These are phyloP conservation scores for Exserohilum turcica DNA, from an alignment of 2,329 filamentous ascomycete species.

Conservation along the genomic window DNA sequence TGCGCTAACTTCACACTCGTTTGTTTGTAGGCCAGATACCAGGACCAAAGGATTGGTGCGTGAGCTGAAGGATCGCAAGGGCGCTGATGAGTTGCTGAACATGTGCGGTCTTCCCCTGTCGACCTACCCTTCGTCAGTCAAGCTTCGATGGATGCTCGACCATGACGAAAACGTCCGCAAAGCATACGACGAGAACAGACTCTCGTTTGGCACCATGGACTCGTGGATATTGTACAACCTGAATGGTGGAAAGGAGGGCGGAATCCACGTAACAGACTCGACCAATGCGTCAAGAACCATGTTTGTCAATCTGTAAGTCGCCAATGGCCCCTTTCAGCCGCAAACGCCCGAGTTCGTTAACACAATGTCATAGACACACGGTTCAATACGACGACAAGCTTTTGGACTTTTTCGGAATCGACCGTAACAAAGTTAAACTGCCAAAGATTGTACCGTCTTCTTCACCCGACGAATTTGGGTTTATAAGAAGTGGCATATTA, in stretches of 20 bases:
- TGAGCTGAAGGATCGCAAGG: conserved; percentile 71
- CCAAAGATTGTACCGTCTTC: conserved; percentile 86
- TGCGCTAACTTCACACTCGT: conserved; percentile 7
- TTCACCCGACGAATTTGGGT: conserved; percentile 73
- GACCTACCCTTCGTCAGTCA: conserved; percentile 86
- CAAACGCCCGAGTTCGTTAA: conserved; percentile 5
- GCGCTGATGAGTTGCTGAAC: conserved; percentile 70
- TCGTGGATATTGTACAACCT: conserved; percentile 86
- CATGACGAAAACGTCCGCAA: conserved; percentile 71
- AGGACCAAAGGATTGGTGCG: conserved; percentile 76
- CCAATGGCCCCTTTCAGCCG: neutral
- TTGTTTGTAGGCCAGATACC: conserved; percentile 66
- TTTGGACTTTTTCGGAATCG: conserved; percentile 78
- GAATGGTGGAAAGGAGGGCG: conserved; percentile 71
- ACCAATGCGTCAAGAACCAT: conserved; percentile 90
- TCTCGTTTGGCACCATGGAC: conserved; percentile 87
- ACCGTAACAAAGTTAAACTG: conserved; percentile 71
- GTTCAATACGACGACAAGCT: conserved; percentile 79
- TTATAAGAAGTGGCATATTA: conserved; percentile 67
- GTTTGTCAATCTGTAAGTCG: conserved; percentile 78
- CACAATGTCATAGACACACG: conserved; percentile 55
- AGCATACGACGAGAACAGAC: conserved; percentile 75
- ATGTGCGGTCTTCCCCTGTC: conserved; percentile 83
- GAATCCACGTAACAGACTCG: conserved; percentile 80
- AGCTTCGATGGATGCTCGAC: conserved; percentile 80